phyloP scores from a whole-genome alignment of 2,329 filamentous ascomycete species.

The Xylariales sp. region DNA sequence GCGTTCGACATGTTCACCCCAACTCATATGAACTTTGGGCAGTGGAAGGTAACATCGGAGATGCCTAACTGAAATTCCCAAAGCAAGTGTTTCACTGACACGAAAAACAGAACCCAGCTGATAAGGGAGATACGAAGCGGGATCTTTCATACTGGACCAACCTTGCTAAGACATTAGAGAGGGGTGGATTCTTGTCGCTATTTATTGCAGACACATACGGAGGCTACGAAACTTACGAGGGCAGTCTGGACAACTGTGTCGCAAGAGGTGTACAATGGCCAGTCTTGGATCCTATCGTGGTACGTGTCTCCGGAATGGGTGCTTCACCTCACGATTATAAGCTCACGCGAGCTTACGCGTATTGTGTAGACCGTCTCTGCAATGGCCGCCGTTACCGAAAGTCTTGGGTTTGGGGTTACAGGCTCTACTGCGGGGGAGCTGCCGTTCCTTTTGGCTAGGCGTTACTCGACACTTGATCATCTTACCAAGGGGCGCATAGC shows the following conservation, averaged over 20 bases:
- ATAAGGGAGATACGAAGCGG: slow-evolving; percentile 57
- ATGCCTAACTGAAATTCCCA: neutral
- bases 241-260: slow-evolving; percentile 55
- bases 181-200: slow-evolving; percentile 58
- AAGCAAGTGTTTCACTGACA: neutral
- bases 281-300: slow-evolving; percentile 59
- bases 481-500: slow-evolving; percentile 56
- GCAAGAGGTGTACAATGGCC: slow-evolving; percentile 61
- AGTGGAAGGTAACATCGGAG: slow-evolving; percentile 52
- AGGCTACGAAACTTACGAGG: slow-evolving; percentile 59
- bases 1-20: slow-evolving; percentile 64
- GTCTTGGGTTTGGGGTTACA: slow-evolving; percentile 58
- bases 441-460: slow-evolving; percentile 57
- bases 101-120: slow-evolving; percentile 53
- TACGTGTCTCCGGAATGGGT: slow-evolving; percentile 29
- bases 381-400: slow-evolving; percentile 64
- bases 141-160: slow-evolving; percentile 60
- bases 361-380: slow-evolving; percentile 50
- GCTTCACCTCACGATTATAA: too few species aligned
- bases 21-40: slow-evolving; percentile 59
- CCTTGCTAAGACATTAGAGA: slow-evolving; percentile 57
- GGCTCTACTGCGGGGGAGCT: slow-evolving; percentile 59
- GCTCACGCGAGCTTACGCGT: too few species aligned
- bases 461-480: slow-evolving; percentile 59
- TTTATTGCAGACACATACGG: slow-evolving; percentile 65